Evolutionary conservation across 2,329 filamentous ascomycete species (phyloP).

Genomic region (Fusarium caatingaense): DNA sequence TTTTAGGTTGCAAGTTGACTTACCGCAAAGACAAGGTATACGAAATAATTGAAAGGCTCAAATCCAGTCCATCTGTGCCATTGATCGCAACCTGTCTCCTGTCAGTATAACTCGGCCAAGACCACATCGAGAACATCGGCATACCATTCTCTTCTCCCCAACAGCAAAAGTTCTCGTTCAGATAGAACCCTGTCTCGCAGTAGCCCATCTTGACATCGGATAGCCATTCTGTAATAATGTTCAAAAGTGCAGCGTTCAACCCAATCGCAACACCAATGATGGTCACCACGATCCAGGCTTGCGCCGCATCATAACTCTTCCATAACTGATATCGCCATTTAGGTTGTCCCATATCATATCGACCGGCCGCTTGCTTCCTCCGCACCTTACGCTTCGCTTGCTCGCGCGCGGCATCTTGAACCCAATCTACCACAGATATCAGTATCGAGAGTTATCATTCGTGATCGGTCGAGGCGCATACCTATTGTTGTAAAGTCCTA

Average conservation of each 20-base stretch:
- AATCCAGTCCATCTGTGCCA: slow-evolving; percentile 92
- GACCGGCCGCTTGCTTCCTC: slow-evolving; percentile 76
- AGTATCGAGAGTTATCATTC: slow-evolving; percentile 46
- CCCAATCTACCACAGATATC: slow-evolving; percentile 76
- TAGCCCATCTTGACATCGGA: slow-evolving; percentile 96
- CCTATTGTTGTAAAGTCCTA: slow-evolving; percentile 94
- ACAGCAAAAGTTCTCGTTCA: slow-evolving; percentile 98
- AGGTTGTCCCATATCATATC: slow-evolving; percentile 74
- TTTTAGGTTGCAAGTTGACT: slow-evolving; percentile 37
- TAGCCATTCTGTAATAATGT: slow-evolving; percentile 97
- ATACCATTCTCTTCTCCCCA: slow-evolving; percentile 91
- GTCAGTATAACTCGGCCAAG: slow-evolving; percentile 11
- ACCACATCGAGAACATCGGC: slow-evolving; percentile 16
- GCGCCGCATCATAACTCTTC: slow-evolving; percentile 93
- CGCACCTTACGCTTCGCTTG: slow-evolving; percentile 83
- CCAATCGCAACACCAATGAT: slow-evolving; percentile 94
- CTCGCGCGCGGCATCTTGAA: slow-evolving; percentile 94
- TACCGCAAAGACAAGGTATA: slow-evolving; percentile 90
- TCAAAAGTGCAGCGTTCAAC: slow-evolving; percentile 90
- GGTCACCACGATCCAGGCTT: slow-evolving; percentile 97
- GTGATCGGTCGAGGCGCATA: slow-evolving; percentile 51
- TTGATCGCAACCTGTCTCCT: slow-evolving; percentile 76
- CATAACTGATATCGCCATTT: slow-evolving; percentile 85
- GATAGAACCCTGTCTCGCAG: slow-evolving; percentile 93
- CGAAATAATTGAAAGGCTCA: slow-evolving; percentile 80